These are phyloP conservation scores for Cryphonectria nitschkei DNA, from an alignment of 2,329 filamentous ascomycete species.

Conservation along the genomic window DNA sequence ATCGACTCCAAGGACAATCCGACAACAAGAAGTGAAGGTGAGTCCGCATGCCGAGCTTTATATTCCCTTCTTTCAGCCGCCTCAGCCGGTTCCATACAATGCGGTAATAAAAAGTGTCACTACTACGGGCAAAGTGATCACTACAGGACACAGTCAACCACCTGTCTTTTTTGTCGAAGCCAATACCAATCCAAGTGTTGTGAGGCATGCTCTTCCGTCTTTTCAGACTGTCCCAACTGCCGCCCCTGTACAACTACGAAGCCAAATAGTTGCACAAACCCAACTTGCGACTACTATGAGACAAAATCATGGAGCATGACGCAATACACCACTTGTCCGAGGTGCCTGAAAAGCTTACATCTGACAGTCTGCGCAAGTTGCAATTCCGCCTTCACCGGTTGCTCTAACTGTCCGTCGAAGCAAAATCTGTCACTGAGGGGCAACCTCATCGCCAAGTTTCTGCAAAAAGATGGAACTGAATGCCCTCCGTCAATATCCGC, in stretches of 20 bases:
- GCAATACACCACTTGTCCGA: background rate
- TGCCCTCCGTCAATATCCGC: background rate
- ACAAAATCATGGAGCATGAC: background rate
- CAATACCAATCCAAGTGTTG: background rate
- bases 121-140: background rate
- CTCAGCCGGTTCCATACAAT: background rate
- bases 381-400: background rate
- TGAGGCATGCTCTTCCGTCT: background rate
- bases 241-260: background rate
- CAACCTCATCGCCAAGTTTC: background rate
- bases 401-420: background rate
- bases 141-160: rapidly evolving
- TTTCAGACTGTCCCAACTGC: slow-evolving; percentile 7
- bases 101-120: background rate
- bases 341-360: background rate
- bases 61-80: background rate
- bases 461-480: background rate
- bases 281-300: background rate
- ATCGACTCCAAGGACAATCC: background rate
- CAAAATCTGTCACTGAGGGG: too few relatives aligned
- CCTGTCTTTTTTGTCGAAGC: background rate
- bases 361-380: rapidly evolving
- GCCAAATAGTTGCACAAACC: background rate
- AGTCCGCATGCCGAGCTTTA: background rate
- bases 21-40: background rate